Percentiles rank a stretch among this genome's conserved stretches.
These are phyloP conservation scores for Neostapfia colusana DNA, from an alignment of 176 grass and related monocot genomes.

Conservation along the genomic window DNA sequence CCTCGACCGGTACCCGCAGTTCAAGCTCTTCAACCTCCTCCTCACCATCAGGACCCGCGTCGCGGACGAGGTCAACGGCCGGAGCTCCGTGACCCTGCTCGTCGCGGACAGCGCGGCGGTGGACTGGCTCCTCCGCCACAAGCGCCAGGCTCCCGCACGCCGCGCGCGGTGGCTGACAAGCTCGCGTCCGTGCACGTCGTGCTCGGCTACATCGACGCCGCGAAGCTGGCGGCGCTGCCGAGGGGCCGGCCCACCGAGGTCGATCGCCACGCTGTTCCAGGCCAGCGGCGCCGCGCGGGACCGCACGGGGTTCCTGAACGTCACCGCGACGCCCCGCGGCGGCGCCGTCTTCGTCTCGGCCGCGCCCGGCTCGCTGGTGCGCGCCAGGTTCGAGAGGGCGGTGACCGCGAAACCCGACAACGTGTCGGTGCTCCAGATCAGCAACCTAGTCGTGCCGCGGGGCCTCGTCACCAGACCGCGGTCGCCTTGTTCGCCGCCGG, in stretches of 20 bases:
- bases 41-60: conserved; percentile 51
- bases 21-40: conserved; percentile 53
- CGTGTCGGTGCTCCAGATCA: conserved; percentile 70
- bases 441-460: conserved; percentile 43
- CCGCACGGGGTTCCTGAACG: conserved; percentile 53
- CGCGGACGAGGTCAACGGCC: conserved; percentile 49
- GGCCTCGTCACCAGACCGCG: conserved; percentile 23
- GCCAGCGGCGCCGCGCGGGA: conserved; percentile 34
- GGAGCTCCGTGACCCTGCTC: conserved; percentile 53
- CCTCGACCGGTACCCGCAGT: conserved; percentile 52
- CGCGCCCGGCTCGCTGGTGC: conserved; percentile 49
- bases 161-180: conserved; percentile 45
- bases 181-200: conserved; percentile 61
- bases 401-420: conserved; percentile 60
- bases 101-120: conserved; percentile 51
- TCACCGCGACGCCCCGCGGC: conserved; percentile 31
- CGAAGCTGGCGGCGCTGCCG: conserved; percentile 46
- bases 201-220: conserved; percentile 70
- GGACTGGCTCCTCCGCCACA: conserved; percentile 47
- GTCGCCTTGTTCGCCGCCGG: background rate
- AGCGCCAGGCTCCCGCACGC: background rate
- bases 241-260: conserved; percentile 35
- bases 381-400: conserved; percentile 46
- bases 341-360: conserved; percentile 53
- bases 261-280: conserved; percentile 78